Conservation (phyloP, 257 asterid species). For the Verbascum thapsus region DNA sequence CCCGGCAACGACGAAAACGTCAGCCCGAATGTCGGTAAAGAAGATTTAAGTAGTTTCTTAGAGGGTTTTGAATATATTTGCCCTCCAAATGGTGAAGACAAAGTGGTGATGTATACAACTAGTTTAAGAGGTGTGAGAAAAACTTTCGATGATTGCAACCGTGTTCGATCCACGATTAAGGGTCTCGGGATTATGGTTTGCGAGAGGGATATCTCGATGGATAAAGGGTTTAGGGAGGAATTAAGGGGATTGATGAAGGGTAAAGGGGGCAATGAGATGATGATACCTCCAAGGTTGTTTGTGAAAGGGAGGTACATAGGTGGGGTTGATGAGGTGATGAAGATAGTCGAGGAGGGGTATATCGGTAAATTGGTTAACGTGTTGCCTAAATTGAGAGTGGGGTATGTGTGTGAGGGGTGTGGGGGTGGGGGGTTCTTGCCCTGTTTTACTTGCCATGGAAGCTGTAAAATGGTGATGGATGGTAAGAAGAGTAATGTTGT, state of each 20-base stretch:
- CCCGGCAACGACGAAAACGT: constrained; percentile 36
- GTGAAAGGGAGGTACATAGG: constrained; percentile 81
- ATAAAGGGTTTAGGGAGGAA: constrained; percentile 73
- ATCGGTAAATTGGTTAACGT: constrained; percentile 60
- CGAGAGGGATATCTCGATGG: constrained; percentile 93
- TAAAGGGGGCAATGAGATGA: constrained; percentile 38
- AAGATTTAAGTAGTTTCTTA: constrained; percentile 24
- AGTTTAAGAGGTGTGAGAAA: constrained; percentile 79
- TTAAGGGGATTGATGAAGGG: constrained; percentile 60
- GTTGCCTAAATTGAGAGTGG: constrained; percentile 54
- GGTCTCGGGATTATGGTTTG: constrained; percentile 52
- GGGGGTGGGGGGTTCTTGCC: constrained; percentile 85
- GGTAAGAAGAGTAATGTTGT: constrained; percentile 39
- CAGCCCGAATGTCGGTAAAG: constrained; percentile 31
- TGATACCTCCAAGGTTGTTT: constrained; percentile 79
- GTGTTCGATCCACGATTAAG: constrained; percentile 69
- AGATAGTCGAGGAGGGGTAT: constrained; percentile 63
- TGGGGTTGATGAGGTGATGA: constrained; percentile 75
- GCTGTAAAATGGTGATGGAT: constrained; percentile 56
- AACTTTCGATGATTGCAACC: constrained; percentile 86
- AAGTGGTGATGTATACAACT: constrained; percentile 78
- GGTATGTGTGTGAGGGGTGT: constrained; percentile 73
- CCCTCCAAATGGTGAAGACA: constrained; percentile 81
- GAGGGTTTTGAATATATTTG: constrained; percentile 50
- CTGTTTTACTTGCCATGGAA: constrained; percentile 73